Evolutionary conservation across 2,329 filamentous ascomycete species (phyloP).

Genomic region (Botrytis hyacinthi): DNA sequence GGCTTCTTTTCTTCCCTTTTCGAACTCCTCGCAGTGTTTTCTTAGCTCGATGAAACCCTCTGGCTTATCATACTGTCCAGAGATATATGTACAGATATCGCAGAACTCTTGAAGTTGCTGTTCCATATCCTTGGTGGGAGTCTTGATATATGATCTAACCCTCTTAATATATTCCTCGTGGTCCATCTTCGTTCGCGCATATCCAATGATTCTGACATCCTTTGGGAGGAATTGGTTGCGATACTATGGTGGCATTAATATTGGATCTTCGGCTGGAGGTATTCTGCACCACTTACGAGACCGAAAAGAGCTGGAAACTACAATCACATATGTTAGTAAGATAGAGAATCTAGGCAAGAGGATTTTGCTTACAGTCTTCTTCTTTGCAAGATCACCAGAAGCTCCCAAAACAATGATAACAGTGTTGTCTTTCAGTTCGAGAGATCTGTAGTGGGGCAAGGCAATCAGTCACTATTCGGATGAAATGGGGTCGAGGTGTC

Average conservation of each 20-base stretch:
- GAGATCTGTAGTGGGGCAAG: conserved; percentile 54
- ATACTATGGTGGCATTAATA: conserved; percentile 57
- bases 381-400: conserved; percentile 97
- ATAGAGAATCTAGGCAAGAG: background rate
- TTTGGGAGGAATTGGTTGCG: conserved; percentile 98
- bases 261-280: background rate
- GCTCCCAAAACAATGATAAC: conserved; percentile 94
- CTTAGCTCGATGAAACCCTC: conserved; percentile 86
- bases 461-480: conserved; percentile 40
- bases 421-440: conserved; percentile 99
- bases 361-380: conserved; percentile 78
- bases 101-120: conserved; percentile 91
- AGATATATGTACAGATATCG: conserved; percentile 84
- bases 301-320: conserved; percentile 97
- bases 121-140: conserved; percentile 94
- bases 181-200: conserved; percentile 99
- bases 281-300: conserved; percentile 66
- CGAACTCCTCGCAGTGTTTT: conserved; percentile 80
- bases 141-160: conserved; percentile 98
- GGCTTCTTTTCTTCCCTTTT: conserved; percentile 77
- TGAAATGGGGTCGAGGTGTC: conserved; percentile 20
- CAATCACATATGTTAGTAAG: conserved; percentile 35
- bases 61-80: conserved; percentile 97
- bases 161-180: conserved; percentile 90
- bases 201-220: conserved; percentile 95